Percentiles rank a stretch among this genome's conserved stretches.
Evolutionary conservation across 1,139 yeast genomes (phyloP).

Genomic region (Meyerozyma guilliermondii): DNA sequence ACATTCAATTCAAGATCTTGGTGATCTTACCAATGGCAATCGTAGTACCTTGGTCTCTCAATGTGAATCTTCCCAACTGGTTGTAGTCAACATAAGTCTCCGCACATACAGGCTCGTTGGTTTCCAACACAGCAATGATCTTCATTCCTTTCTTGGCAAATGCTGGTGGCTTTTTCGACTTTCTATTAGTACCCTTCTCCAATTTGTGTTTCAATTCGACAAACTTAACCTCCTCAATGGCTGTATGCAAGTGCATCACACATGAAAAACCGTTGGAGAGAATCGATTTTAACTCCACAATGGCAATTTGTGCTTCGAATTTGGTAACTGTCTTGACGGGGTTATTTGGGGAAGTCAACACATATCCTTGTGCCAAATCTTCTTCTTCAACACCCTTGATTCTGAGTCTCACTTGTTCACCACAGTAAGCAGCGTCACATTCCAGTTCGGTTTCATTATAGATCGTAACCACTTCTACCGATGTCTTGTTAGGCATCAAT

Average conservation of each 20-base stretch:
- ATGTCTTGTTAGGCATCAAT: slow-evolving; percentile 86
- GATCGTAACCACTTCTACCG: slow-evolving; percentile 80
- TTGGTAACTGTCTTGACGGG: slow-evolving; percentile 90
- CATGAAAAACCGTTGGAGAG: slow-evolving; percentile 94
- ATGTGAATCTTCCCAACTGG: slow-evolving; percentile 94
- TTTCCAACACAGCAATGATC: slow-evolving; percentile 86
- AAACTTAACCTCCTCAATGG: slow-evolving; percentile 90
- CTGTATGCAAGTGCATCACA: slow-evolving; percentile 98
- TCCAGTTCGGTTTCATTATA: slow-evolving; percentile 95
- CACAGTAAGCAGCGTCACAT: slow-evolving; percentile 84
- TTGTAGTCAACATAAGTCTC: slow-evolving; percentile 91
- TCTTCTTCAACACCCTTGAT: slow-evolving; percentile 96
- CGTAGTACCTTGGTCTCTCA: slow-evolving; percentile 97
- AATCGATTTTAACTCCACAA: slow-evolving; percentile 91
- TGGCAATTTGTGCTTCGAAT: slow-evolving; percentile 95
- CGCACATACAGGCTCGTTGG: slow-evolving; percentile 82
- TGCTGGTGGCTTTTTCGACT: slow-evolving; percentile 94
- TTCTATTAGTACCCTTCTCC: slow-evolving; percentile 95
- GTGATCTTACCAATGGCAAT: slow-evolving; percentile 97
- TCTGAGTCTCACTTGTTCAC: slow-evolving; percentile 94
- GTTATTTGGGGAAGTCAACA: slow-evolving; percentile 73
- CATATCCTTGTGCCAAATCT: slow-evolving; percentile 88
- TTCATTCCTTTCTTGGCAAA: slow-evolving; percentile 99
- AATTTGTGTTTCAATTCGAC: slow-evolving; percentile 83
- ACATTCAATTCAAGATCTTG: slow-evolving; percentile 44